Conservation (phyloP, 2,329 filamentous ascomycete genomes). For the Exophiala lecanii-corni region DNA sequence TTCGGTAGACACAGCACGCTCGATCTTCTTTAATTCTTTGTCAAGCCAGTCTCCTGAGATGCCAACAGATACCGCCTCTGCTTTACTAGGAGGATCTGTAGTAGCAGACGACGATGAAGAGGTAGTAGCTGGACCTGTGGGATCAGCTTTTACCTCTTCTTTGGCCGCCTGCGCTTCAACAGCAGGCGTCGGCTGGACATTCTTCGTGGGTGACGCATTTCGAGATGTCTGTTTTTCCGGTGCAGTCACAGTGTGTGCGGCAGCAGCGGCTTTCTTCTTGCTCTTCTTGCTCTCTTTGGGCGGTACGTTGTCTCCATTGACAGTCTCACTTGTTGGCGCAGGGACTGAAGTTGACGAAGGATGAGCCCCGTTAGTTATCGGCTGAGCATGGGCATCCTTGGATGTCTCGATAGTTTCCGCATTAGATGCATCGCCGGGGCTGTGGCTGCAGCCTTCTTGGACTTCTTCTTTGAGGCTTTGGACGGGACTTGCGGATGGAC, state of each 20-base stretch:
- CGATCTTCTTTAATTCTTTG: slow-evolving; percentile 56
- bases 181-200: background rate
- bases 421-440: slow-evolving; percentile 21
- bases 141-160: slow-evolving; percentile 2
- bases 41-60: slow-evolving; percentile 55
- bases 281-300: slow-evolving; percentile 25
- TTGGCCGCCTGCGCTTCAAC: background rate
- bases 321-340: slow-evolving; percentile 11
- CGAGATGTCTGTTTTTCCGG: slow-evolving; percentile 9
- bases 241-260: slow-evolving; percentile 2
- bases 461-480: slow-evolving; percentile 37
- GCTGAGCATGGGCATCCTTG: slow-evolving; percentile 11
- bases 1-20: slow-evolving; percentile 40
- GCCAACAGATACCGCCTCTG: slow-evolving; percentile 31
- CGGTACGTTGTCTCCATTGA: slow-evolving; percentile 9
- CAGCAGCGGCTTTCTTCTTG: slow-evolving; percentile 23
- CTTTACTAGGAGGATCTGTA: slow-evolving; percentile 12
- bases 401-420: slow-evolving; percentile 29
- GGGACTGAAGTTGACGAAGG: background rate
- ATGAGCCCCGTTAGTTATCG: slow-evolving; percentile 2
- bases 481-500: slow-evolving; percentile 31
- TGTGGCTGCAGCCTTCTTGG: slow-evolving; percentile 32
- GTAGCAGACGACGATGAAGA: background rate
- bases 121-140: slow-evolving; percentile 2
- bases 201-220: slow-evolving; percentile 11